phyloP scores from a whole-genome alignment of 2,329 filamentous ascomycete genomes.

The Hypoxylon sp. region DNA sequence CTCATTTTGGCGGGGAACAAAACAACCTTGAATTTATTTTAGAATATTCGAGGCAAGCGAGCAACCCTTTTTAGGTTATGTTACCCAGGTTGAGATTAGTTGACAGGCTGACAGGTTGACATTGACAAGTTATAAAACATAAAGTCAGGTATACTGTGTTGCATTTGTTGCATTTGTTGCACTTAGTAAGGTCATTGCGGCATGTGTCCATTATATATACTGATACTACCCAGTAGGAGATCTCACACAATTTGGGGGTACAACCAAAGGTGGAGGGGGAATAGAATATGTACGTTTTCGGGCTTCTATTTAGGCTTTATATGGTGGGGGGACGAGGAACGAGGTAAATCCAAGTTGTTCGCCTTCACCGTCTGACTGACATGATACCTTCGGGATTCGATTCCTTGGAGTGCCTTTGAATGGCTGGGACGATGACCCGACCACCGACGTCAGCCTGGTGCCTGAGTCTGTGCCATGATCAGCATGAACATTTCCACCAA shows the following conservation, averaged over 20 bases:
- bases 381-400: constrained; percentile 12
- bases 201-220: constrained; percentile 11
- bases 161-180: too few species aligned
- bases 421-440: constrained; percentile 21
- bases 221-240: constrained; percentile 11
- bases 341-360: constrained; percentile 2
- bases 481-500: constrained; percentile 25
- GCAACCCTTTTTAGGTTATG: constrained; percentile 5
- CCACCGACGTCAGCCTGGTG: constrained; percentile 28
- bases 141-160: too few species aligned
- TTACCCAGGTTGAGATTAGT: too few species aligned
- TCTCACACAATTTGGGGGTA: constrained; percentile 2
- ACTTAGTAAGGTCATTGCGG: constrained; percentile 23
- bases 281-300: constrained; percentile 22
- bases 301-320: constrained; percentile 26
- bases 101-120: too few species aligned
- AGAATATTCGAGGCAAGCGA: constrained; percentile 14
- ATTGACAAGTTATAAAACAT: too few species aligned
- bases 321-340: constrained; percentile 2
- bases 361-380: constrained; percentile 25
- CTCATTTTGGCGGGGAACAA: constrained; percentile 3
- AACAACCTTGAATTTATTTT: constrained; percentile 11
- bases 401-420: not conserved
- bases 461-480: constrained; percentile 30
- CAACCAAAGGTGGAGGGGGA: constrained; percentile 16